phyloP scores from a whole-genome alignment of 345 rosid genomes.

The Gossypium herbaceum region DNA sequence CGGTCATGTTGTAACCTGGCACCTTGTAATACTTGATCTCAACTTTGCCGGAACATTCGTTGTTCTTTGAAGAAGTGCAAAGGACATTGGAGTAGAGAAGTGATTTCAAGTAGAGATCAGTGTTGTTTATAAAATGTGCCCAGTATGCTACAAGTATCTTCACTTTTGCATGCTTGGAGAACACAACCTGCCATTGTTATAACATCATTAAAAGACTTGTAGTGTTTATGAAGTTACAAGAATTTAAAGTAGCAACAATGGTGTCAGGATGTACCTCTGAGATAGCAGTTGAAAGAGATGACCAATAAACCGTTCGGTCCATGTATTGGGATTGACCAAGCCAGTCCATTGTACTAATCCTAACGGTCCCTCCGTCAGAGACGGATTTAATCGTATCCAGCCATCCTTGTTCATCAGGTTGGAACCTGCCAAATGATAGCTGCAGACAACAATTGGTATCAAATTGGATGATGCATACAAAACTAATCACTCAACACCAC shows the following conservation, averaged over 20 bases:
- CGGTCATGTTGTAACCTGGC: slow-evolving; percentile 76
- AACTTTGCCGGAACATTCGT: slow-evolving; percentile 61
- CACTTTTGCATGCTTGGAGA: slow-evolving; percentile 77
- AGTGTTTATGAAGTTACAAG: not conserved
- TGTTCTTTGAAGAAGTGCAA: slow-evolving; percentile 60
- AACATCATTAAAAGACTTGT: not conserved
- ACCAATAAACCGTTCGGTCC: slow-evolving; percentile 59
- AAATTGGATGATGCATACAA: slow-evolving; percentile 15
- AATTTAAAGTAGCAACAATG: not conserved
- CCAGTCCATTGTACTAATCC: slow-evolving; percentile 91
- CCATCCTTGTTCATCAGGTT: slow-evolving; percentile 86
- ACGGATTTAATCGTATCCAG: slow-evolving; percentile 74
- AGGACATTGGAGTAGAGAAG: slow-evolving; percentile 68
- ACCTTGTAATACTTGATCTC: slow-evolving; percentile 74
- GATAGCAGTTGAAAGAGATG: slow-evolving; percentile 67
- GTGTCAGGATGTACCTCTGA: slow-evolving; percentile 54
- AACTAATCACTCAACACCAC: no score
- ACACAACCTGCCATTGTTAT: slow-evolving; percentile 46
- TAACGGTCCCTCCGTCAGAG: slow-evolving; percentile 48
- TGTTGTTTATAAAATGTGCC: slow-evolving; percentile 58
- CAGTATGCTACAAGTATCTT: slow-evolving; percentile 75
- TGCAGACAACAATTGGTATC: slow-evolving; percentile 28
- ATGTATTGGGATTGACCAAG: slow-evolving; percentile 82
- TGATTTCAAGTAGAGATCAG: slow-evolving; percentile 65
- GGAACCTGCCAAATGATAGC: slow-evolving; percentile 68